Conservation (phyloP, 345 rosid genomes). For the Salix suchowensis region DNA sequence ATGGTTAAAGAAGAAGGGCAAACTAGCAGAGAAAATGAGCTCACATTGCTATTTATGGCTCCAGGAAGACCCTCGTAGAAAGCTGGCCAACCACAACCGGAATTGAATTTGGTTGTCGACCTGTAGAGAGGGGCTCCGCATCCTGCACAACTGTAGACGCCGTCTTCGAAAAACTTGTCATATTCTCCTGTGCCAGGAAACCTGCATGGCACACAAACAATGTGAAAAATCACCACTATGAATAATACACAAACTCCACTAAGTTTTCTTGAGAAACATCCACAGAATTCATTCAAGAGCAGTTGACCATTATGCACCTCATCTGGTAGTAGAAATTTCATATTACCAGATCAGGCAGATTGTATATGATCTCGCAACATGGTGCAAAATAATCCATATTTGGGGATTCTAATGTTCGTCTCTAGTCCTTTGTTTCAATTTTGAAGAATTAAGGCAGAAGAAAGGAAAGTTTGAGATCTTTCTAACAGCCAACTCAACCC, state of each 20-base stretch:
- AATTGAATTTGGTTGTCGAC: conserved; percentile 74
- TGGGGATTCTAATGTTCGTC: neutral
- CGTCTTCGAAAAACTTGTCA: conserved; percentile 62
- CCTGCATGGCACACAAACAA: conserved; percentile 31
- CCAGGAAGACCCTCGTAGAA: conserved; percentile 85
- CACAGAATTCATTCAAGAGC: neutral
- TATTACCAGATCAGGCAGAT: neutral
- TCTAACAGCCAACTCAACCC: neutral
- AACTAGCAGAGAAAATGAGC: conserved; percentile 10
- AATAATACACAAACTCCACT: too few relatives aligned
- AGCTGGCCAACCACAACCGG: conserved; percentile 96
- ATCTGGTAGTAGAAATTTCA: neutral
- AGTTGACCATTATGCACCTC: neutral
- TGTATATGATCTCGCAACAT: neutral
- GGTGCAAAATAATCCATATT: neutral
- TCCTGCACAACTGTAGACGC: conserved; percentile 75
- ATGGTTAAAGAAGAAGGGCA: neutral
- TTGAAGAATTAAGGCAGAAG: neutral
- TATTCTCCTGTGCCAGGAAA: conserved; percentile 86
- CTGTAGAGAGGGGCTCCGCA: conserved; percentile 81
- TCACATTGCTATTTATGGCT: conserved; percentile 64
- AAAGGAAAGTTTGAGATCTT: neutral
- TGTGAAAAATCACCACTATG: neutral
- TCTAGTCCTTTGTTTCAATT: too few relatives aligned
- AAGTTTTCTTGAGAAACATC: neutral